phyloP scores from a whole-genome alignment of 2,329 filamentous ascomycete species.

The Trichoderma sp. region DNA sequence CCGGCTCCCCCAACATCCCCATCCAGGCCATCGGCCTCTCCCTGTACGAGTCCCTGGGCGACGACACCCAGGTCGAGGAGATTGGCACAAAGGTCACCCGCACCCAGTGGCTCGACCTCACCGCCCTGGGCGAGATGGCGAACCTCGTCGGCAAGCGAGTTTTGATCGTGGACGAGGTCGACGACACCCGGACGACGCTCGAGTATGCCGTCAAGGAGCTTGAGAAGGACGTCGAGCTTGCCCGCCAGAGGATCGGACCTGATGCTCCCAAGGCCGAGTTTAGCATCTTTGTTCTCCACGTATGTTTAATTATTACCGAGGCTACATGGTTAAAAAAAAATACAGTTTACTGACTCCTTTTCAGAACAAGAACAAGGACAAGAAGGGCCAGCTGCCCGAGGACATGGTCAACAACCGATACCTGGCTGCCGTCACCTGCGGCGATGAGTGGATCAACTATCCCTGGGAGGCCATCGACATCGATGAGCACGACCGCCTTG shows the following conservation, averaged over 20 bases:
- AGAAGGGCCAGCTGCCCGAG: conserved; percentile 81
- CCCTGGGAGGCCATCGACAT: conserved; percentile 97
- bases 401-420: conserved; percentile 79
- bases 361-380: conserved; percentile 94
- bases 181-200: conserved; percentile 90
- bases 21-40: conserved; percentile 99
- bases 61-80: conserved; percentile 57
- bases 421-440: conserved; percentile 79
- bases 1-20: conserved; percentile 87
- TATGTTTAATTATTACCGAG: too few species aligned
- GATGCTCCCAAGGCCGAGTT: conserved; percentile 73
- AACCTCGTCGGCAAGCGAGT: conserved; percentile 89
- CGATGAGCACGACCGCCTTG: conserved; percentile 79
- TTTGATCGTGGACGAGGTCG: conserved; percentile 91
- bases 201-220: conserved; percentile 92
- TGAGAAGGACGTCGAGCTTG: conserved; percentile 87
- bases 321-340: not conserved
- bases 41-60: conserved; percentile 82
- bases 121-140: conserved; percentile 75
- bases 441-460: conserved; percentile 98
- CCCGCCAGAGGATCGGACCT: conserved; percentile 68
- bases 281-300: conserved; percentile 91
- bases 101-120: conserved; percentile 96
- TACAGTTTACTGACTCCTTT: not conserved
- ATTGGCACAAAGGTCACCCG: conserved; percentile 93